Evolutionary conservation across 257 asterid genomes (phyloP), one percentile per base, ranked within the genome.

Genomic region (Oldenlandia corymbosa): DNA sequence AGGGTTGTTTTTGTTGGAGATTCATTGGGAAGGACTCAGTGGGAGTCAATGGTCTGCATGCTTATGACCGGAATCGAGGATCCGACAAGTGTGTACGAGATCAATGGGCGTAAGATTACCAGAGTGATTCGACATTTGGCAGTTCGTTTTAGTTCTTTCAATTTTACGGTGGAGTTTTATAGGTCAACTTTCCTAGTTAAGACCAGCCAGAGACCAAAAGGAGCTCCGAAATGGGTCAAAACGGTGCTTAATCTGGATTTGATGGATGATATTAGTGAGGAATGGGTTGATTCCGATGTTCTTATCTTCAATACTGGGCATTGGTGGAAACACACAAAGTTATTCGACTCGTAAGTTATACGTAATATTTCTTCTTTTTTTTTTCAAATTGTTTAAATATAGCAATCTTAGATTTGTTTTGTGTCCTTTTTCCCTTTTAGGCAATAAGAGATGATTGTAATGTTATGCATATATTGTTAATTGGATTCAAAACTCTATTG

Each of bases 1-100:
- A 79, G 95, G 79, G 68, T 88, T 32, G 97, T 91, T 2, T 91
- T 91, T 65, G 95, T 91, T 59, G 98, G 98, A 7, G 98, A 91
- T 75, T 91, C 97, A 2, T 68, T 91, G 84, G 75, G 96, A 69
- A 75, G 97, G 52, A 91, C 95, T 21, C 98, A 91, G 31, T 91
- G 97, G 95, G 98, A 91, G 67, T 91, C 98, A 11, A 83, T 89
- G 95, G 72, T 88, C 52, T 91, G 98, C 68, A 83, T 88, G 92
- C 75, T 91, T 36, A 88, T 86, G 97, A 81, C 76, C 39, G 97
- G 95, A 10, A 74, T 91, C 20, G 80, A 86, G 77, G 93, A 87
- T 70, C 83, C 78, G 72, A 75, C 57, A 17, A 81, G 85, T 75
- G 98, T 88, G 50, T 88, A 79, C 76, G 98, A 88, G 73, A 75